Evolutionary conservation across 2,329 filamentous ascomycete species (phyloP), one percentile per base, ranked within the genome.

Genomic region (Penicillium capsulatum): DNA sequence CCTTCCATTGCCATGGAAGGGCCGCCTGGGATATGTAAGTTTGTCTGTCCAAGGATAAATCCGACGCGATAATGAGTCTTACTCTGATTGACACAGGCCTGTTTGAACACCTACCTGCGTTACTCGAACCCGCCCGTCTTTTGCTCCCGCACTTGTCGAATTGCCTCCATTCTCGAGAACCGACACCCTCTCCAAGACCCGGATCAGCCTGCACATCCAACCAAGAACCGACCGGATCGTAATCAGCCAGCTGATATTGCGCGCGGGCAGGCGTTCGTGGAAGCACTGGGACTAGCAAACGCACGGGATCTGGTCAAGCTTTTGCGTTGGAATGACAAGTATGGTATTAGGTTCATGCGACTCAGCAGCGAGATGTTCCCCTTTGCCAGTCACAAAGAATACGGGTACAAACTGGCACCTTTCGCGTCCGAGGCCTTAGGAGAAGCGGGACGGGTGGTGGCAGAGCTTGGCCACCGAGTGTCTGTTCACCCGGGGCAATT

Each of bases 311-410:
- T 96, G 20, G 68, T 76, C 41, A 94, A 94, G 64, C 87, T 96
- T 79, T 58, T 96, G 7, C 77, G 80, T 1, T 97, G 91, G 91
- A 96, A 97, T 58, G 83, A 94, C 49, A 85, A 80, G 51, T 96
- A 91, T 50, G 83, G 84, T 27, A 97, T 97, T 66, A 90, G 81
- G 52, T 96, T 97, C 62, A 80, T 97, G 78, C 80, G 91, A 1
- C 72, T 97, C 14, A 94, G 87, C 52, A 94, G 87, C 38, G 91
- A 96, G 54, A 96, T 96, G 86, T 97, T 97, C 50, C 91, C 91
- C 0, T 96, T 96, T 61, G 91, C 91, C 2, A 94, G 86, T 49
- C 91, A 97, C 57, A 76, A 78, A 16, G 84, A 87, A 46, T 84
- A 94, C 50, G 91, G 90, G 0, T 97, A 97, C 64, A 84, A 80